Conservation (phyloP, 495 filamentous ascomycete genomes). For the Penicillium parvum region DNA sequence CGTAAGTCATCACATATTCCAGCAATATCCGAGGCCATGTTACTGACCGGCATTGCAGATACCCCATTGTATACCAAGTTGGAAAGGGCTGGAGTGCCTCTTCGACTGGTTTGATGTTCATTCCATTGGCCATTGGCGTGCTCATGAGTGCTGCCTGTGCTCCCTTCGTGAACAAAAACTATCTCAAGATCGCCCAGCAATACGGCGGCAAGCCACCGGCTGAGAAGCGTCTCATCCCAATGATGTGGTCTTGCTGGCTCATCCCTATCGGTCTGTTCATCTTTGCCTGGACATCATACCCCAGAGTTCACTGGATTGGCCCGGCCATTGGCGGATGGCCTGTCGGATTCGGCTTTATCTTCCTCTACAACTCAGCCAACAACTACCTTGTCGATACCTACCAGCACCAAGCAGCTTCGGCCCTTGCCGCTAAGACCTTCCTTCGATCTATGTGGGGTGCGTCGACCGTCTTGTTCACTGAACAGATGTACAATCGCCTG, state of each 20-base stretch:
- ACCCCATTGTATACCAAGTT: constrained; percentile 71
- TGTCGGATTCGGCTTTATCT: constrained; percentile 81
- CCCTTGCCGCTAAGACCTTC: constrained; percentile 80
- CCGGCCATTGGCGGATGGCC: constrained; percentile 69
- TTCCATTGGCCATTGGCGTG: constrained; percentile 67
- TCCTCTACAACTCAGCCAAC: constrained; percentile 79
- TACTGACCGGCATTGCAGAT: constrained; percentile 38
- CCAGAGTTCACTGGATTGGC: constrained; percentile 61
- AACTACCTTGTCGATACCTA: constrained; percentile 83
- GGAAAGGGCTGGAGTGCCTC: constrained; percentile 70
- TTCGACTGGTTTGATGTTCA: constrained; percentile 77
- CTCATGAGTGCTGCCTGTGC: constrained; percentile 59
- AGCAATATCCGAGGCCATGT: background rate
- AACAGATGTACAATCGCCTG: constrained; percentile 71
- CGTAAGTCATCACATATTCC: constrained; percentile 26
- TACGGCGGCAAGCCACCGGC: constrained; percentile 67
- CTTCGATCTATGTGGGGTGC: constrained; percentile 78
- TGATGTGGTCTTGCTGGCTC: constrained; percentile 81
- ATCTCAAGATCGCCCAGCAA: constrained; percentile 55
- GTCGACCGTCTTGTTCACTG: constrained; percentile 67
- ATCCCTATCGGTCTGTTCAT: constrained; percentile 76
- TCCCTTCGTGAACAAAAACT: constrained; percentile 72
- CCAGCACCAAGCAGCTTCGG: constrained; percentile 79
- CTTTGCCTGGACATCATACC: constrained; percentile 79
- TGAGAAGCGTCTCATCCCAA: constrained; percentile 72